Conservation (phyloP, 148 eudicot genomes). For the Diospyros lotus region DNA sequence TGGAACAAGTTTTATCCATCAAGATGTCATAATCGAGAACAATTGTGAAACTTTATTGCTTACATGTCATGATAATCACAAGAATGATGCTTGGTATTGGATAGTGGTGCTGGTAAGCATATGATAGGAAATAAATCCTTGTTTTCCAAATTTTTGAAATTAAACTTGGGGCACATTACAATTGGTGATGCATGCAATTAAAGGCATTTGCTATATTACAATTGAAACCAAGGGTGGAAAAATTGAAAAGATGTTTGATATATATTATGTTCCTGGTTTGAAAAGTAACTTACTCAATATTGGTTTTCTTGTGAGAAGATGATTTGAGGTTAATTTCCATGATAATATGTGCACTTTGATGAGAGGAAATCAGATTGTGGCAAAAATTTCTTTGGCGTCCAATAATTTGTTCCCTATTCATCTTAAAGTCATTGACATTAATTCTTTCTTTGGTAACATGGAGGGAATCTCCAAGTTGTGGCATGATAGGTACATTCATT, state of each 20-base stretch:
- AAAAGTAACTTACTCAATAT: no score
- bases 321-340: no score
- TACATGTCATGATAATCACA: no score
- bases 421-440: no score
- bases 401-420: no score
- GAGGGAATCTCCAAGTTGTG: not conserved
- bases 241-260: not conserved
- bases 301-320: no score
- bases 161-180: not conserved
- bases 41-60: no score
- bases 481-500: not conserved
- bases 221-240: not conserved
- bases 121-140: not conserved
- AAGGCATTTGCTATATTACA: not conserved
- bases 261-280: no score
- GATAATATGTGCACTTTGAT: not conserved
- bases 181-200: not conserved
- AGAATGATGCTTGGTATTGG: no score
- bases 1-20: not conserved
- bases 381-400: no score
- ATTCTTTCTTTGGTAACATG: not conserved
- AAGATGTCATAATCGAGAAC: not conserved
- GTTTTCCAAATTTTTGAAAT: not conserved
- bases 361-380: no score
- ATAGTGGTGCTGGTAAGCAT: not conserved